Percentiles rank a stretch among this genome's conserved stretches.
These are phyloP conservation scores for Gossypium schwendimanii DNA, from an alignment of 441 rosid species.

Conservation along the genomic window DNA sequence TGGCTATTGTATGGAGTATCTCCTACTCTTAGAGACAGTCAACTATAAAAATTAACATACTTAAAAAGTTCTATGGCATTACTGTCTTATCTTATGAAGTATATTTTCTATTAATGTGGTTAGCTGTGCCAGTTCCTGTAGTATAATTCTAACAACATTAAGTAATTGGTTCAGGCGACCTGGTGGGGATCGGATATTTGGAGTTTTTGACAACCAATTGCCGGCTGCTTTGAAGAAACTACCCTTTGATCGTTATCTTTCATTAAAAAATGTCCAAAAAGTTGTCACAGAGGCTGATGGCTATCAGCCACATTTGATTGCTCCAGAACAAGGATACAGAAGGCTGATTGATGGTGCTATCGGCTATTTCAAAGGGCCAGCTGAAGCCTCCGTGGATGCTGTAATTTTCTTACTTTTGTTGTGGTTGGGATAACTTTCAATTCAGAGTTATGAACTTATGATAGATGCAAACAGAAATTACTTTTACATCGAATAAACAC, in stretches of 20 bases:
- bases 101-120: background rate
- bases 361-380: conserved; percentile 93
- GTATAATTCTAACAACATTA: background rate
- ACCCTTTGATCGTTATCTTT: conserved; percentile 89
- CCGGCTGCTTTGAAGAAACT: conserved; percentile 98
- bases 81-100: background rate
- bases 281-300: conserved; percentile 98
- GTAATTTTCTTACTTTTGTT: conserved; percentile 40
- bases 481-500: background rate
- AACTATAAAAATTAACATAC: background rate
- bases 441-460: background rate
- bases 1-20: background rate
- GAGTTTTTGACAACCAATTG: conserved; percentile 91
- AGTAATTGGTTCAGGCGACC: conserved; percentile 63
- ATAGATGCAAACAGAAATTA: background rate
- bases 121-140: background rate
- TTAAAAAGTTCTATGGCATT: background rate
- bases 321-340: conserved; percentile 99
- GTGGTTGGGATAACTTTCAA: background rate
- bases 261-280: conserved; percentile 84
- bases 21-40: background rate
- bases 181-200: conserved; percentile 93
- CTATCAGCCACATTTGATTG: conserved; percentile 98
- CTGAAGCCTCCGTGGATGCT: conserved; percentile 96
- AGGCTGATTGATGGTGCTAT: conserved; percentile 95